phyloP scores from a whole-genome alignment of 257 asterid species.

The Solanum commersonii region DNA sequence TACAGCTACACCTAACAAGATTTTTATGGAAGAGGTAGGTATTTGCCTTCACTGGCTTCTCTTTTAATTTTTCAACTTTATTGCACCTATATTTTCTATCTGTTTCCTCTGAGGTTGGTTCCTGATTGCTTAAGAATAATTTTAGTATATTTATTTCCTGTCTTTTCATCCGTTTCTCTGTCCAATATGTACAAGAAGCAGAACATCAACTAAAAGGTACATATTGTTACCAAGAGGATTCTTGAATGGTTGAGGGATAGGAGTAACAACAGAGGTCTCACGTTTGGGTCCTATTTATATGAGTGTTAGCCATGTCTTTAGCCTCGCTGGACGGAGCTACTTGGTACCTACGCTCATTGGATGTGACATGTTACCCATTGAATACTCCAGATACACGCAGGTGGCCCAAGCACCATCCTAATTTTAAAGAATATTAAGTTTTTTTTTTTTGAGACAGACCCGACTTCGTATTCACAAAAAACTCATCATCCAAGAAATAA shows the following conservation, averaged over 20 bases:
- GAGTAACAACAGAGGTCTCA: not conserved
- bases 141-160: not conserved
- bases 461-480: not conserved
- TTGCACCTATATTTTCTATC: not conserved
- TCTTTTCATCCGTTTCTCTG: not conserved
- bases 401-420: not conserved
- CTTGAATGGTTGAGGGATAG: not conserved
- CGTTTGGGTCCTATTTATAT: not conserved
- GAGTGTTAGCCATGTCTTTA: not conserved
- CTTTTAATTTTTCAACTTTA: not conserved
- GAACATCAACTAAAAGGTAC: not conserved
- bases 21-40: conserved; percentile 77
- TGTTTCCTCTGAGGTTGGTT: not conserved
- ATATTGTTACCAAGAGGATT: not conserved
- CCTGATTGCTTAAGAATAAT: not conserved
- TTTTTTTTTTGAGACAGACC: not conserved
- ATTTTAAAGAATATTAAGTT: not conserved
- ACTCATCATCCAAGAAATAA: not conserved
- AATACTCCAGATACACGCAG: not conserved
- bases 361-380: not conserved
- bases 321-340: not conserved
- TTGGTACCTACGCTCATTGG: not conserved
- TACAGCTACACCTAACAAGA: conserved; percentile 35
- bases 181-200: not conserved
- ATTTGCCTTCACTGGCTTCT: not conserved